Evolutionary conservation across 371 early-diverging fungal genomes (phyloP).

Genomic region (Entomophthora muscae): DNA sequence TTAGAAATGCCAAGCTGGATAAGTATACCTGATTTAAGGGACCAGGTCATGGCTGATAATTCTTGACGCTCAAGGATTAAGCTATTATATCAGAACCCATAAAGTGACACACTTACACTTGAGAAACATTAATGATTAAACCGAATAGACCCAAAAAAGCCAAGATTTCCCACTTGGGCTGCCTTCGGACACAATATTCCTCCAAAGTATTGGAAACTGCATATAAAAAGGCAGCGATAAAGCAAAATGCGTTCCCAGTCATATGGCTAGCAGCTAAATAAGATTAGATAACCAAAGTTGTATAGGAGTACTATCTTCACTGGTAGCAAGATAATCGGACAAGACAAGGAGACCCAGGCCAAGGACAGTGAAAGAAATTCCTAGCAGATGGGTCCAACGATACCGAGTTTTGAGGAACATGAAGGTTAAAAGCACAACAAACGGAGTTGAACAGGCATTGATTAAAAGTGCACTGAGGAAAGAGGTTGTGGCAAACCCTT

Average conservation of each 20-base stretch:
- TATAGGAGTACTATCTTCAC: not conserved
- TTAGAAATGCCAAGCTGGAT: not conserved
- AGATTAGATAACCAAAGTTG: not conserved
- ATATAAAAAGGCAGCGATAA: constrained; percentile 50
- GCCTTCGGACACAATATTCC: constrained; percentile 43
- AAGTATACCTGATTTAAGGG: constrained; percentile 10
- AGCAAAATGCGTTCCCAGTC: constrained; percentile 47
- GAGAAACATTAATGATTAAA: constrained; percentile 44
- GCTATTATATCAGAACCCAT: not conserved
- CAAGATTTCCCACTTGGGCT: constrained; percentile 48
- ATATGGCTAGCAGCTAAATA: constrained; percentile 22
- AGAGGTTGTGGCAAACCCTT: constrained; percentile 51
- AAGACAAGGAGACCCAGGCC: constrained; percentile 45
- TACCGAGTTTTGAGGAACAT: constrained; percentile 39
- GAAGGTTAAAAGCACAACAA: constrained; percentile 37
- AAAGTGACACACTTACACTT: constrained; percentile 28
- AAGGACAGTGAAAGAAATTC: constrained; percentile 35
- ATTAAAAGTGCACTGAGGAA: constrained; percentile 51
- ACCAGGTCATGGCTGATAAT: constrained; percentile 20
- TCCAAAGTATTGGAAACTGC: constrained; percentile 46
- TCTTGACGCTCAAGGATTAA: constrained; percentile 31
- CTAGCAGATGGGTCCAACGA: constrained; percentile 39
- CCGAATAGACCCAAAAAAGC: constrained; percentile 53
- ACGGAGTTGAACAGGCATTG: constrained; percentile 56
- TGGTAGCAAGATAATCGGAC: constrained; percentile 25